Conservation (phyloP, 306 rosid genomes). For the Albizia julibrissin region DNA sequence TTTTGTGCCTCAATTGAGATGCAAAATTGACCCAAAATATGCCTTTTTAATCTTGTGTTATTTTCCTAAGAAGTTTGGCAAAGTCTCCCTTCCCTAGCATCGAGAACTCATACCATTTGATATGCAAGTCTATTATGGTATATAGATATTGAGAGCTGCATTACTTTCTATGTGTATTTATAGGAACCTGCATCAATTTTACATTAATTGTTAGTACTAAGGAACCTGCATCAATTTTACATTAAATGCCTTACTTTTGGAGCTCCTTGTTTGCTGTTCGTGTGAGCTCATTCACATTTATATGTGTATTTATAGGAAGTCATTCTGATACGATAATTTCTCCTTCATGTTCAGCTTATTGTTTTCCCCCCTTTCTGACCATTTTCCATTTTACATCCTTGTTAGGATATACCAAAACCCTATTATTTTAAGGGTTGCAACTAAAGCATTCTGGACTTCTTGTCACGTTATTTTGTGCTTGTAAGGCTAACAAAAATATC, state of each 20-base stretch:
- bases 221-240: slow-evolving; percentile 5
- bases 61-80: slow-evolving; percentile 2
- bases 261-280: slow-evolving; percentile 11
- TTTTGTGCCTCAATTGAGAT: neutral
- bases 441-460: slow-evolving; percentile 89
- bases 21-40: neutral
- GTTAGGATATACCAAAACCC: slow-evolving; percentile 97
- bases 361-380: neutral
- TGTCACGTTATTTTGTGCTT: slow-evolving; percentile 57
- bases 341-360: neutral
- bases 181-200: too few relatives aligned
- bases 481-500: slow-evolving; percentile 55
- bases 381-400: slow-evolving; percentile 6
- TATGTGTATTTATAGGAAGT: neutral
- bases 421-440: slow-evolving; percentile 66
- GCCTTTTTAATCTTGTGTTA: neutral
- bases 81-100: neutral
- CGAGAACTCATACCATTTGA: neutral
- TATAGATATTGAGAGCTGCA: slow-evolving; percentile 1
- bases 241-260: slow-evolving; percentile 9
- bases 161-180: too few relatives aligned
- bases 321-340: neutral
- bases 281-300: slow-evolving; percentile 8
- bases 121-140: slow-evolving; percentile 2
- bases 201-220: neutral